phyloP scores from a whole-genome alignment of 2,329 filamentous ascomycete species.

The Emmonsiellopsis sp. region DNA sequence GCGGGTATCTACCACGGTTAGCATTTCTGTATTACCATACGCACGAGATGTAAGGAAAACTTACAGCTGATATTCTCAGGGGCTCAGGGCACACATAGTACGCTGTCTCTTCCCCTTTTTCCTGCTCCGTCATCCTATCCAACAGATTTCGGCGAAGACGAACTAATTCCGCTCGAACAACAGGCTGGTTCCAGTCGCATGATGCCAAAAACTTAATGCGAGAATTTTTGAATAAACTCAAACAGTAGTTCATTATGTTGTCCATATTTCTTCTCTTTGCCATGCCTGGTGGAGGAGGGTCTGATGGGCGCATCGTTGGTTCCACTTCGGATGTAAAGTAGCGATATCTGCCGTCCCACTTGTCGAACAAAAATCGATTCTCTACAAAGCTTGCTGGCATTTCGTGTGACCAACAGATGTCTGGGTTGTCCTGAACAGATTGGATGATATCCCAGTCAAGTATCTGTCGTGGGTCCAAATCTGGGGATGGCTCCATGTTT shows the following conservation, averaged over 20 bases:
- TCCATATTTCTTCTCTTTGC: constrained; percentile 38
- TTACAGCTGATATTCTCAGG: constrained; percentile 64
- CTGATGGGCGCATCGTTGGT: constrained; percentile 21
- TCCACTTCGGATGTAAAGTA: constrained; percentile 43
- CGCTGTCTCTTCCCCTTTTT: constrained; percentile 37
- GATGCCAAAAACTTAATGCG: constrained; percentile 36
- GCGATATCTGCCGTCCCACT: constrained; percentile 48
- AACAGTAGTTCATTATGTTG: constrained; percentile 74
- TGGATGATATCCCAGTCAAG: constrained; percentile 39
- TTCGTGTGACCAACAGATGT: constrained; percentile 38
- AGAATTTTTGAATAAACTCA: constrained; percentile 62
- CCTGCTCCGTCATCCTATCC: constrained; percentile 53
- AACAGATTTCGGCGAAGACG: constrained; percentile 75
- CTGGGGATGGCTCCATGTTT: constrained; percentile 4
- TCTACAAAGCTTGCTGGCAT: constrained; percentile 33
- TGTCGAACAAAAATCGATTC: constrained; percentile 48
- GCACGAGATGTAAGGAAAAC: constrained; percentile 22
- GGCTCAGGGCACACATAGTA: constrained; percentile 71
- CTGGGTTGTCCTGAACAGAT: constrained; percentile 27
- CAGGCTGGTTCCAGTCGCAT: constrained; percentile 66
- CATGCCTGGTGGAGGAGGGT: constrained; percentile 25
- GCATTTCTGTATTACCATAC: neutral
- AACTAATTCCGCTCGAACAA: constrained; percentile 66
- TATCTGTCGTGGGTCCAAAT: constrained; percentile 8
- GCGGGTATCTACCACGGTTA: constrained; percentile 50